Evolutionary conservation across 352 stramenopile species (phyloP).

Genomic region (Lagenidium giganteum): DNA sequence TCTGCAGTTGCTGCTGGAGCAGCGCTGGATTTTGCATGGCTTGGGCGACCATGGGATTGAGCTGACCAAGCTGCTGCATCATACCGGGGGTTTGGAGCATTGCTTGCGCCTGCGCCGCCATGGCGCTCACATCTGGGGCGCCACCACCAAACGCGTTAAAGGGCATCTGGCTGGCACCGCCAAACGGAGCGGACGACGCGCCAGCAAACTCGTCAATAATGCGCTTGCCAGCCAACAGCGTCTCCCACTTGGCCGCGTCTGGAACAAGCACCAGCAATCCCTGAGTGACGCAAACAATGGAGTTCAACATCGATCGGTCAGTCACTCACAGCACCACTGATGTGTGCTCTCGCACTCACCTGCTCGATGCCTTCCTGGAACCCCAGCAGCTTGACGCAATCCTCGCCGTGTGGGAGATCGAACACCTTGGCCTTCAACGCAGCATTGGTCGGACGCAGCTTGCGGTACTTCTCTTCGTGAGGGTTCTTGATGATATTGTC

Average conservation of each 20-base stretch:
- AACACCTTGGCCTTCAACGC: slow-evolving; percentile 61
- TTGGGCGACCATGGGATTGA: slow-evolving; percentile 77
- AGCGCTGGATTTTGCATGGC: slow-evolving; percentile 70
- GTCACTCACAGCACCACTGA: too few relatives aligned
- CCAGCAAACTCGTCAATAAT: slow-evolving; percentile 47
- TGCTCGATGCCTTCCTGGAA: slow-evolving; percentile 68
- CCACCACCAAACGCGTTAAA: slow-evolving; percentile 1
- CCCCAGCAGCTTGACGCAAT: slow-evolving; percentile 58
- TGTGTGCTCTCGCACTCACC: slow-evolving; percentile 28
- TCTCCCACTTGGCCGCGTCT: slow-evolving; percentile 71
- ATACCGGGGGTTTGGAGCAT: slow-evolving; percentile 61
- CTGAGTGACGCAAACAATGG: too few relatives aligned
- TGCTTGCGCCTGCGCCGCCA: slow-evolving; percentile 48
- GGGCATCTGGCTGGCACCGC: not conserved
- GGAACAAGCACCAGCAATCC: slow-evolving; percentile 65
- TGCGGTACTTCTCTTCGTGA: slow-evolving; percentile 75
- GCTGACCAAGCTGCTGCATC: slow-evolving; percentile 76
- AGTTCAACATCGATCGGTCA: too few relatives aligned
- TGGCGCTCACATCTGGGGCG: slow-evolving; percentile 30
- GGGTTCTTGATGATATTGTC: slow-evolving; percentile 73
- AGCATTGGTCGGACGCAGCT: slow-evolving; percentile 63
- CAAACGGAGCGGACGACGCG: slow-evolving; percentile 11
- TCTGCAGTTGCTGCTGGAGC: slow-evolving; percentile 58
- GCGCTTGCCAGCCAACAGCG: slow-evolving; percentile 53
- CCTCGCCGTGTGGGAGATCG: slow-evolving; percentile 43